Base-by-base conservation (phyloP, 441 rosid species). In the Syzygium malaccense region DNA sequence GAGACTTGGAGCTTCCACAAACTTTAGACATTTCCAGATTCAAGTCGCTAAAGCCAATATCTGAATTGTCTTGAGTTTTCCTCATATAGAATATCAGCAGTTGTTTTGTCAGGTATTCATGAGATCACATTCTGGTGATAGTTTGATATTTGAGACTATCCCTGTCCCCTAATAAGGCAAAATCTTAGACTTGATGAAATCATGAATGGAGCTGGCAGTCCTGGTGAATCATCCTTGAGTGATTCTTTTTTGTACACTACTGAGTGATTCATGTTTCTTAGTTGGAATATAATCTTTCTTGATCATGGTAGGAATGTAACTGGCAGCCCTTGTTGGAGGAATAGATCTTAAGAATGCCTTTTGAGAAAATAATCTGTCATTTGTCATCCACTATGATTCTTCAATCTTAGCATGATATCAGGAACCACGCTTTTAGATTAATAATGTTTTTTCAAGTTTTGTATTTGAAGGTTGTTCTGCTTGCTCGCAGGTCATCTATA, bases 31-130 rank as follows among this genome's bases (percentile, higher is more conserved):
- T 64, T 64, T 64, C 20, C 8, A 30, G 75, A 64, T 30, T 23
- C 41, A 64, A 64, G 20, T 64, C 1, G 5, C 19, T 30, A 30
- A 15, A 3, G 33, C 37, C 5, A 64, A 64, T 30, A 64, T 30
- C 11, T 64, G 11, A 0, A 30, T 64, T 64, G 6, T 64, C 20
- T 64, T 17, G 71, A 30, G 3, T 37, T 64, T 62, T 64, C 0
- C 11, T 64, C 30, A 15, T 15, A 64, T 14, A 14, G 12, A 62
- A 62, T 28, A 14, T 62, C 19, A n/a, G 68, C 9, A 14, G 33
- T 6, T 28, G 32, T 60, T 0, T 3, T 0, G 8, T 64, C 5
- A 0, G 37, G 71, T 64, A 15, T 30, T 30, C 37, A 30, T 14
- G 33, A 62, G 33, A 62, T 62, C 33, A n/a, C 68, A n/a, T 62